Base-by-base conservation (phyloP, 2,329 filamentous ascomycete genomes). In the Aspergillus hiratsukae region DNA sequence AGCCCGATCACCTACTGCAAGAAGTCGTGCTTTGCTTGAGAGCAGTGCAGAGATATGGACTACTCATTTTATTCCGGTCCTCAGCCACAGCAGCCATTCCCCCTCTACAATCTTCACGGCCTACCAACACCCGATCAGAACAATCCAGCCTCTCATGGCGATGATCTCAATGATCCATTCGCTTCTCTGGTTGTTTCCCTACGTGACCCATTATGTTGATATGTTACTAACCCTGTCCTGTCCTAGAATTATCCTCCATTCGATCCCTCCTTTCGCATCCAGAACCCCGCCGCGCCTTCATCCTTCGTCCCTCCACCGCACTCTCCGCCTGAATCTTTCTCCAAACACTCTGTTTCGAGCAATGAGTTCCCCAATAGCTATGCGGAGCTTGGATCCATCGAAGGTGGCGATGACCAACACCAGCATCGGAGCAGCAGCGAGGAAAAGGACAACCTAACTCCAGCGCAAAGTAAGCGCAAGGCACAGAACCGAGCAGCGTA, bases 401-500 rank as follows among this genome's bases (percentile, higher is more conserved):
- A 72, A 55, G 67, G 64, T 53, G 64, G 66, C 55, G 66, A 71
- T 28, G 52, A 67, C 48, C 59, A 65, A 51, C 52, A 56, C 41
- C 60, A 63, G 25, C 66, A 65, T 28, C 76, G 78, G 49, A 80
- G 78, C 60, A 80, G 78, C 59, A 81, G 79, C 60, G 79, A 81
- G 58, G 81, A 84, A 62, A 82, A 84, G 64, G 80, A 83, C 43
- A 71, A 64, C 37, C 69, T 78, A 68, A 80, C 76, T n/a, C 80
- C 80, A 1, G 79, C 81, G 52, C 80, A 83, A 66, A 79, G 76
- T 53, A 83, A 84, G 64, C 79, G 87, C 62, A 89, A 90, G 71
- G 86, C 84, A 50, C 87, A 90, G 68, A 90, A 89, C 62, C 76
- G 87, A 66, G 87, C 87, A 72, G 87, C 87, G 87, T 89, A 83